Conservation (phyloP, 139 green algal species). For the Chlamydomonas sp. region DNA sequence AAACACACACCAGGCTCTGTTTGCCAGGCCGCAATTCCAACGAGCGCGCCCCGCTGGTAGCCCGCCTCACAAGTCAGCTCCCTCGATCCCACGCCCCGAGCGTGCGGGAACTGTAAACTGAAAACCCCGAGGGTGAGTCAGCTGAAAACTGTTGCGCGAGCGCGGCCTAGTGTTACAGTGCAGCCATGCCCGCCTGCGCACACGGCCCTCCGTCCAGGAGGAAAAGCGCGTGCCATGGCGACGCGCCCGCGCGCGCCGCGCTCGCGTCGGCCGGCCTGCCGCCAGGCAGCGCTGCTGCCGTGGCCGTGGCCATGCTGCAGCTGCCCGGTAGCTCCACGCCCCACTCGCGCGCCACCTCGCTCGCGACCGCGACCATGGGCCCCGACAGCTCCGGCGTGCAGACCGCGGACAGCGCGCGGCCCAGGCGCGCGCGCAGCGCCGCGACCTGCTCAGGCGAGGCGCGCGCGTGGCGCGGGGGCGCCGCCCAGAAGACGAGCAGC, state of each 20-base stretch:
- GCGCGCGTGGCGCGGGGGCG: neutral
- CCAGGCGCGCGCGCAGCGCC: neutral
- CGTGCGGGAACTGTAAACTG: too few relatives aligned
- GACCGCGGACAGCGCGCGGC: neutral
- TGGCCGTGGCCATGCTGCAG: too few relatives aligned
- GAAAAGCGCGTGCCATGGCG: neutral
- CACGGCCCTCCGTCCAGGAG: slow-evolving; percentile 2
- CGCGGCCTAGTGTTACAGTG: too few relatives aligned
- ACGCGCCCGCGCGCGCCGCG: neutral
- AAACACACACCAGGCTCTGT: too few relatives aligned
- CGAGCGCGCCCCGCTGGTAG: too few relatives aligned
- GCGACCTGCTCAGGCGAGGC: too few relatives aligned
- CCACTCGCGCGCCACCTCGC: neutral
- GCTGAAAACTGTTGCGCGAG: too few relatives aligned
- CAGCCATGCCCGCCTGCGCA: too few relatives aligned
- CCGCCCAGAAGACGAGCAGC: slow-evolving; percentile 33
- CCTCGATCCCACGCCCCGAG: too few relatives aligned
- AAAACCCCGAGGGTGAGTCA: too few relatives aligned
- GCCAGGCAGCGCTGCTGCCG: neutral
- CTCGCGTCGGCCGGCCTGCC: neutral
- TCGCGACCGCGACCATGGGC: neutral
- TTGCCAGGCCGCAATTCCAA: too few relatives aligned
- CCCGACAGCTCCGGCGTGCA: neutral
- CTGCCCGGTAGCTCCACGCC: neutral
- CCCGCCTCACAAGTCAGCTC: too few relatives aligned